Evolutionary conservation across 2,329 filamentous ascomycete genomes (phyloP).

Genomic region (Pseudogymnoascus sp.): DNA sequence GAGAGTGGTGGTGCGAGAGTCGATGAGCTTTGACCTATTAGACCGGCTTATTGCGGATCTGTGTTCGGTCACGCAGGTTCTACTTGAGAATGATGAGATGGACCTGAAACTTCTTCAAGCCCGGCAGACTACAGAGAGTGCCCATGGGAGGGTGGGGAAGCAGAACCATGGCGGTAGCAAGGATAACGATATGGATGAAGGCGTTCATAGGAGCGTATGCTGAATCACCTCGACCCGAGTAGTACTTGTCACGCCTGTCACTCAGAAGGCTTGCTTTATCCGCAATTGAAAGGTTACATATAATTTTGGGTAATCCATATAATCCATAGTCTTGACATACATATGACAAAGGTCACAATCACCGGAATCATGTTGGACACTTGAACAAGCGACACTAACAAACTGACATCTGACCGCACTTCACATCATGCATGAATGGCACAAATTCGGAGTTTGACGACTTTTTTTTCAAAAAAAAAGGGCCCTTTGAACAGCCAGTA

Average conservation of each 20-base stretch:
- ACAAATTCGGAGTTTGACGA: slow-evolving; percentile 1
- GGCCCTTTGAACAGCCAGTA: not conserved
- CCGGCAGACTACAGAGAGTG: slow-evolving; percentile 21
- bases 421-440: not conserved
- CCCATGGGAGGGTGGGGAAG: not conserved
- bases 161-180: not conserved
- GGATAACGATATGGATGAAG: slow-evolving; percentile 1
- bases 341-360: not conserved
- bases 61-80: slow-evolving; percentile 49
- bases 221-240: not conserved
- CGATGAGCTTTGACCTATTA: slow-evolving; percentile 60
- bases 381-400: not conserved
- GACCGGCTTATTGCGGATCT: slow-evolving; percentile 57
- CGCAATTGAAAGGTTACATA: not conserved
- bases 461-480: not conserved
- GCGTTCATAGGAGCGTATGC: not conserved
- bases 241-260: not conserved
- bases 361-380: not conserved
- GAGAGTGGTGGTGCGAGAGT: slow-evolving; percentile 60
- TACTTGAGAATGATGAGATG: slow-evolving; percentile 47
- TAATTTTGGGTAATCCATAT: not conserved
- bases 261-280: not conserved
- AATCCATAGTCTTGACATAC: not conserved
- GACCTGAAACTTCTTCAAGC: slow-evolving; percentile 44
- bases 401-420: not conserved